Evolutionary conservation across 2,329 filamentous ascomycete genomes (phyloP).

Genomic region (Dothideomycetidae sp.): DNA sequence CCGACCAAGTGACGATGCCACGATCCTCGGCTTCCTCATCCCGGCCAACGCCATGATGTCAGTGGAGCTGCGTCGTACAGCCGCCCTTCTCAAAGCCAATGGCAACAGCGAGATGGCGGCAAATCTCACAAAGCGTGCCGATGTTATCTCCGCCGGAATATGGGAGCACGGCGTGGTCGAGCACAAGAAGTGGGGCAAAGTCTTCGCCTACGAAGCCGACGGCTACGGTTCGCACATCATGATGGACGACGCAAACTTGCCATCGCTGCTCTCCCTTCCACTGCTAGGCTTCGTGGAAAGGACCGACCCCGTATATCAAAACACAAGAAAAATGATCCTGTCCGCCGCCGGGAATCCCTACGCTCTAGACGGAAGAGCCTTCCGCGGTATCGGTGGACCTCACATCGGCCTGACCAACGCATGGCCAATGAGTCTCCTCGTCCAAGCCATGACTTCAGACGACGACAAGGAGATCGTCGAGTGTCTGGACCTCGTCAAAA

Average conservation of each 20-base stretch:
- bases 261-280: slow-evolving; percentile 64
- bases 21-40: slow-evolving; percentile 87
- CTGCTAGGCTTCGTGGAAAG: slow-evolving; percentile 58
- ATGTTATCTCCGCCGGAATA: slow-evolving; percentile 58
- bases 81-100: slow-evolving; percentile 50
- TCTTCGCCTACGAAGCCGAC: slow-evolving; percentile 81
- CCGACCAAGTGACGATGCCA: slow-evolving; percentile 86
- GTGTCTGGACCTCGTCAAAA: slow-evolving; percentile 59
- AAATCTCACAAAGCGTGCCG: slow-evolving; percentile 42
- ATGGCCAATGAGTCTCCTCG: slow-evolving; percentile 91
- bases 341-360: slow-evolving; percentile 72
- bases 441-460: slow-evolving; percentile 80
- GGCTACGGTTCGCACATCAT: slow-evolving; percentile 69
- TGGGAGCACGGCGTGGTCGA: slow-evolving; percentile 71
- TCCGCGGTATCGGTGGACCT: slow-evolving; percentile 76
- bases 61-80: slow-evolving; percentile 65
- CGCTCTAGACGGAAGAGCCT: slow-evolving; percentile 60
- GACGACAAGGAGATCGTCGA: slow-evolving; percentile 68
- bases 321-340: slow-evolving; percentile 74
- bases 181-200: slow-evolving; percentile 59
- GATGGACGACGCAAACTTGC: slow-evolving; percentile 85
- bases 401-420: slow-evolving; percentile 76
- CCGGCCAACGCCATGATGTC: slow-evolving; percentile 95
- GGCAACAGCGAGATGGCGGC: slow-evolving; percentile 39
- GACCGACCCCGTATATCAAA: slow-evolving; percentile 61